These are phyloP conservation scores for Hyaloperonospora arabidopsidis DNA, from an alignment of 352 stramenopile genomes.

Conservation along the genomic window DNA sequence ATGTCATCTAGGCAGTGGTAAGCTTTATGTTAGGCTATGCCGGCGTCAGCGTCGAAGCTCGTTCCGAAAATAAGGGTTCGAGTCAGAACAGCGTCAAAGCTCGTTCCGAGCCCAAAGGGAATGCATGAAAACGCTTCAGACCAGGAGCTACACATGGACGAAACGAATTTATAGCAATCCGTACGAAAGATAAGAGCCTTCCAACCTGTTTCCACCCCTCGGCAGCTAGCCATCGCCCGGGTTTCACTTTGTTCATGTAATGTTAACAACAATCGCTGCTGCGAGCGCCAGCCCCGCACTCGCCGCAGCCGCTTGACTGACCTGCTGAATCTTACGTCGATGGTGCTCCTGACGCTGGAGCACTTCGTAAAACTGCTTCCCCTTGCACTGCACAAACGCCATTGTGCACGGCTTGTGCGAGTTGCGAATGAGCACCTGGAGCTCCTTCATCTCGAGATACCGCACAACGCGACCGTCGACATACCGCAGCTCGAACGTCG, in stretches of 20 bases:
- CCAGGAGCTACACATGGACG: too few species aligned
- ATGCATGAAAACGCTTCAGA: too few species aligned
- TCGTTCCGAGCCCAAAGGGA: too few species aligned
- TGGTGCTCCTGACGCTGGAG: slow-evolving; percentile 29
- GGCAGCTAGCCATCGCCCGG: too few species aligned
- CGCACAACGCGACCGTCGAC: slow-evolving; percentile 46
- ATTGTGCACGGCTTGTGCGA: slow-evolving; percentile 51
- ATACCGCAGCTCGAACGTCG: slow-evolving; percentile 54
- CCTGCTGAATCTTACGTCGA: slow-evolving; percentile 18
- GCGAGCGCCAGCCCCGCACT: slow-evolving; percentile 30
- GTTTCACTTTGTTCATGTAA: slow-evolving; percentile 27
- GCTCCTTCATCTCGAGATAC: slow-evolving; percentile 59
- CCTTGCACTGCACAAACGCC: slow-evolving; percentile 52
- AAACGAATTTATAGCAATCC: too few species aligned
- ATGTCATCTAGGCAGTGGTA: too few species aligned
- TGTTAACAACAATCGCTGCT: slow-evolving; percentile 29
- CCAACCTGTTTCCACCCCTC: too few species aligned
- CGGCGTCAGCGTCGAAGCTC: too few species aligned
- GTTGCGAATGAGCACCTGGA: slow-evolving; percentile 48
- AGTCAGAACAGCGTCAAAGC: too few species aligned
- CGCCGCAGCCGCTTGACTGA: slow-evolving; percentile 13
- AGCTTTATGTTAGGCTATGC: too few species aligned
- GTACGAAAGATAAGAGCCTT: too few species aligned
- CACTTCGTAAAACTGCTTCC: slow-evolving; percentile 36
- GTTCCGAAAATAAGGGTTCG: too few species aligned